Evolutionary conservation across 2,329 filamentous ascomycete species (phyloP), one percentile per base, ranked within the genome.

Genomic region (Claviceps spartinae): DNA sequence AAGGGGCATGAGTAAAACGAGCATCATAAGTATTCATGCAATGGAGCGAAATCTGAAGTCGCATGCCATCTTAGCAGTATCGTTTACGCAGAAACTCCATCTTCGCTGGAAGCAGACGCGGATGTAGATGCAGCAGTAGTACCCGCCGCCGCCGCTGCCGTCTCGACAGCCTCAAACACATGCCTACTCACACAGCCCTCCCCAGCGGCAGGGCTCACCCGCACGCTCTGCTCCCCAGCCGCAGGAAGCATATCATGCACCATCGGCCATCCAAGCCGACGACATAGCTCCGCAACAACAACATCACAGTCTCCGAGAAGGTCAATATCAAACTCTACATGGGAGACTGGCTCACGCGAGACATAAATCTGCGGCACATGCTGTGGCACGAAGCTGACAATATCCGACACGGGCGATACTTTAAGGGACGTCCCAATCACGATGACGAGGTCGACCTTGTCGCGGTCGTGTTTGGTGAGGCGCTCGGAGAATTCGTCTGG

Each of bases 361-460:
- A 96, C 88, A 69, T 93, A 95, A 56, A 95, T 86, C 68, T 95
- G 89, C 6, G 90, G 90, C 41, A 95, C 81, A 54, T 86, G 68
- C n/a, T 81, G 71, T 1, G 88, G 87, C 44, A 95, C 67, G 60
- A 85, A 86, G 38, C 85, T 84, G 1, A 89, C 86, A 47, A 98
- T 88, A 67, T 97, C 90, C 37, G 86, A 90, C 2, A 98, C 93
- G 37, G 93, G 93, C 1, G 88, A 89, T 2, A 98, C 93, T 67
- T 97, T 96, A 63, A 98, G 81, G 34, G 86, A 93, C 0, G 93
- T 98, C 57, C 93, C 93, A 61, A 98, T 96, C 58, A 97, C 90
- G 58, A 98, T 83, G 58, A 97, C 86, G 16, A 98, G 77, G 65
- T 98, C 93, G 1, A 86, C 87, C 53, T 79, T 74, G 57, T 88